Conservation (phyloP, 108 stramenopile species). For the Nitzschia inconspicua region DNA sequence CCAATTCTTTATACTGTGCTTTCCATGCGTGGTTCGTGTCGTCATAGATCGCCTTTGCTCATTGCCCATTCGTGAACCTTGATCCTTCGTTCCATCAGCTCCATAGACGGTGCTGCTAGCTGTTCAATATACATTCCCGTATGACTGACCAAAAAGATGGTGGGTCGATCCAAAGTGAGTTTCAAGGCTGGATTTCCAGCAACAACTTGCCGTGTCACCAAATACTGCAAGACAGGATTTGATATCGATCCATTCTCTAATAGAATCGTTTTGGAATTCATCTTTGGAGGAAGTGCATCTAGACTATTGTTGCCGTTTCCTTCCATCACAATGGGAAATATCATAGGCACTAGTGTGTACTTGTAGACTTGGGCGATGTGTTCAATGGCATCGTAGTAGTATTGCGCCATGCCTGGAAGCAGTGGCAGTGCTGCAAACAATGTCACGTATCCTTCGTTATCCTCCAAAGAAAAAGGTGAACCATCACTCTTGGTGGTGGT, state of each 20-base stretch:
- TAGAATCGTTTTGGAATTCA: slow-evolving; percentile 8
- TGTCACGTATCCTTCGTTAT: slow-evolving; percentile 11
- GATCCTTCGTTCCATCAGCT: not conserved
- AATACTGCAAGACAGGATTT: not conserved
- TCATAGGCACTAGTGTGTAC: slow-evolving; percentile 5
- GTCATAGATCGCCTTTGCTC: no score
- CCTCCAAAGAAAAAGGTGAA: not conserved
- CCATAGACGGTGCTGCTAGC: not conserved
- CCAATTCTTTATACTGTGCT: not conserved
- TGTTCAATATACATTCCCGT: slow-evolving; percentile 3
- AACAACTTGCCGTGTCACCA: not conserved
- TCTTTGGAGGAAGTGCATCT: no score
- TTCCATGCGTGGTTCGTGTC: not conserved
- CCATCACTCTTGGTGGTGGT: not conserved
- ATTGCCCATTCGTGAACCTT: slow-evolving; percentile 4
- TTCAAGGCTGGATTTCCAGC: not conserved
- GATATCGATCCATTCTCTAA: not conserved
- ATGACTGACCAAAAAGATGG: slow-evolving; percentile 1
- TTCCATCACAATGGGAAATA: not conserved
- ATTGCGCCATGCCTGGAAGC: slow-evolving; percentile 1
- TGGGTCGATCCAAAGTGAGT: not conserved
- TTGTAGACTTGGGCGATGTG: slow-evolving; percentile 6
- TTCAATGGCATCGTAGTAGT: slow-evolving; percentile 10
- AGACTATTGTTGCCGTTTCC: no score
- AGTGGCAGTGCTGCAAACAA: not conserved